Base-by-base conservation (phyloP, 495 filamentous ascomycete species). In the Pseudomonodictys pantanalensis region DNA sequence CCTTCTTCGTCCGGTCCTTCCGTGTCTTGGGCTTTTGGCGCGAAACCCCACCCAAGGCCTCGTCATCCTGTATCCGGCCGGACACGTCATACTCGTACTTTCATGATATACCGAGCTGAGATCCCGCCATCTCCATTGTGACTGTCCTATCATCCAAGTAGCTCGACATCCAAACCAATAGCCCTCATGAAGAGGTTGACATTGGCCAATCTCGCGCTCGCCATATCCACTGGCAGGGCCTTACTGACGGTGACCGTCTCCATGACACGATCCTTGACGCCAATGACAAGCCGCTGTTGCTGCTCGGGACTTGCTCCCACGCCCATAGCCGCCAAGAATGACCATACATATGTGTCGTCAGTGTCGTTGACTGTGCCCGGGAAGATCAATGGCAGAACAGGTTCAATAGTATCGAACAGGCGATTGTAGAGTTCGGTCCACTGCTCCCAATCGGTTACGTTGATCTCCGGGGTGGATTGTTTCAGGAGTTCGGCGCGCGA, bases 101-200 rank as follows among this genome's bases (percentile, higher is more conserved):
- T 25, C 18, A n/a, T 41, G 7, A 22, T 23, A 39, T n/a, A 6
- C 24, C 18, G 24, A 30, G 26, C 12, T 42, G 30, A 15, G n/a
- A 35, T 17, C 28, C 20, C 39, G 44, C 46, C 42, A 23, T n/a
- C 12, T 56, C 20, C 24, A 9, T 46, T 23, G 24, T 15, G 23
- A 45, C 39, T 25, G 24, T 28, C 1, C 39, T 32, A 15, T 83
- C 68, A 96, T 69, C 88, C 86, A 62, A 98, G 84, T 57, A 97
- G 77, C 66, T 96, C 93, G 30, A 98, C 93, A 77, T 97, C 95
- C 65, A 98, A 79, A 3, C 93, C 95, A 72, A 98, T 97, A 50
- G 92, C 93, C 61, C 90, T 84, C 92, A 98, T 97, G 72, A 98
- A 98, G 26, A 98, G 76, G 73, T 98, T 97, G 64, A 98, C 95